Conservation (phyloP, 768 basidiomycete species). For the Glaciozyma martinii region DNA sequence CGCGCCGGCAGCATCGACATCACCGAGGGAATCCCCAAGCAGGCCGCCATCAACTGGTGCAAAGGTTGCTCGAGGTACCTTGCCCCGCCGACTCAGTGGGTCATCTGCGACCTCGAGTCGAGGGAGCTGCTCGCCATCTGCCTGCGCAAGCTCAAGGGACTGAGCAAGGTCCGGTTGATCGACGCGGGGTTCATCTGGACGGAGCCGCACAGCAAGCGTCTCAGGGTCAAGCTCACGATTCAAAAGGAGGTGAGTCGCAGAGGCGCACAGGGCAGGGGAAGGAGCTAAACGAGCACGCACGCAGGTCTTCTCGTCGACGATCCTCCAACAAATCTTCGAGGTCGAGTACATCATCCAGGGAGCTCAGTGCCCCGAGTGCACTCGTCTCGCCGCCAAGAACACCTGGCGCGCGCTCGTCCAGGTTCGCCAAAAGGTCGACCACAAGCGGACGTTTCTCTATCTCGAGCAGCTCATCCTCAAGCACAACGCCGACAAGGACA, state of each 20-base stretch:
- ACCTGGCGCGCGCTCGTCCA: slow-evolving; percentile 98
- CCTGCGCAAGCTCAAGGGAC: slow-evolving; percentile 84
- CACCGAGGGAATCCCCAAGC: slow-evolving; percentile 81
- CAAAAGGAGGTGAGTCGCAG: slow-evolving; percentile 76
- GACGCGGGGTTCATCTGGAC: slow-evolving; percentile 99
- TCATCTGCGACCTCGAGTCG: slow-evolving; percentile 75
- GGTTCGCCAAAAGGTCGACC: slow-evolving; percentile 96
- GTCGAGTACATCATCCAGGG: slow-evolving; percentile 91
- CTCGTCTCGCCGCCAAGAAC: slow-evolving; percentile 91
- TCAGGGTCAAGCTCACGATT: slow-evolving; percentile 87
- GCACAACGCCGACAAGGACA: slow-evolving; percentile 93
- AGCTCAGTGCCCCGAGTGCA: slow-evolving; percentile 89
- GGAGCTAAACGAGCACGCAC: not conserved
- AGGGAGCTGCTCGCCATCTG: slow-evolving; percentile 89
- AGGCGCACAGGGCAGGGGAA: not conserved
- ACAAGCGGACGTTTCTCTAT: slow-evolving; percentile 95
- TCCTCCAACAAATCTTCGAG: slow-evolving; percentile 95
- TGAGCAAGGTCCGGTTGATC: slow-evolving; percentile 89
- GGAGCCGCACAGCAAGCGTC: slow-evolving; percentile 88
- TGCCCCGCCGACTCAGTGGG: slow-evolving; percentile 81
- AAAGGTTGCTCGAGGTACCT: slow-evolving; percentile 93
- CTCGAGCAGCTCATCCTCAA: slow-evolving; percentile 95
- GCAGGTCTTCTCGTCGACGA: slow-evolving; percentile 83
- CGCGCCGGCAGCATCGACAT: slow-evolving; percentile 67
- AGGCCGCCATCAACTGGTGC: slow-evolving; percentile 84